Base-by-base conservation (phyloP, 352 stramenopile species). In the Pythium rhizo-oryzae region DNA sequence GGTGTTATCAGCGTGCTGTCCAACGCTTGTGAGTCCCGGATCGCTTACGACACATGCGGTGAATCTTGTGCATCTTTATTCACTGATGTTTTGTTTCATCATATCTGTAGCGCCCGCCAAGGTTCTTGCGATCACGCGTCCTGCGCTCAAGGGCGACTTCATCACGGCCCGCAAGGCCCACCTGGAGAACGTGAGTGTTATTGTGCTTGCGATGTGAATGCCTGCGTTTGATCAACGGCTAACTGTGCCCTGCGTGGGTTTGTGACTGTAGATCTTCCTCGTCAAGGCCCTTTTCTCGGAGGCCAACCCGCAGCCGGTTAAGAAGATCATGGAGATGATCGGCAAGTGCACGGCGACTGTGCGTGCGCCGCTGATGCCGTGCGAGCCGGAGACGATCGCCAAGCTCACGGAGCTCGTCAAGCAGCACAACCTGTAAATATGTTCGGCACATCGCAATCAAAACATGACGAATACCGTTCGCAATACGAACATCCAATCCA, bases 211-310 rank as follows among this genome's bases (percentile, higher is more conserved):
- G 15, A 47, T n/a, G n/a, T n/a, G n/a, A 33, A 33, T 33, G 2
- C 28, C 28, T 47, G 11, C 15, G 15, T 35, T 37, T 28, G 51
- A 21, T 19, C 8, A 49, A 15, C 12, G 18, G 16, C 52, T 59
- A 52, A 56, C 35, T n/a, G n/a, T n/a, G n/a, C n/a, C n/a, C n/a
- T n/a, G n/a, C n/a, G 13, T 58, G 28, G 3, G 2, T 33, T 33
- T 57, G 24, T 44, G 58, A n/a, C 23, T 56, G 21, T 61, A 96
- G 89, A 90, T 97, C 74, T 92, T 92, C 67, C 72, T 97, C 50
- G 89, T 97, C 71, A 97, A 97, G 80, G 81, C 85, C 24, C 87
- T 97, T 25, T 97, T 97, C 74, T 89, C 86, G 39, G 90, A 97
- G 65, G 90, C 90, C 52, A 97, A 97, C 77, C 91, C 91, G 62